A percentile compares a stretch with the other conserved stretches of the same genome.
These are phyloP conservation scores for Euphorbia celastroides DNA, from an alignment of 441 rosid genomes.

Conservation along the genomic window DNA sequence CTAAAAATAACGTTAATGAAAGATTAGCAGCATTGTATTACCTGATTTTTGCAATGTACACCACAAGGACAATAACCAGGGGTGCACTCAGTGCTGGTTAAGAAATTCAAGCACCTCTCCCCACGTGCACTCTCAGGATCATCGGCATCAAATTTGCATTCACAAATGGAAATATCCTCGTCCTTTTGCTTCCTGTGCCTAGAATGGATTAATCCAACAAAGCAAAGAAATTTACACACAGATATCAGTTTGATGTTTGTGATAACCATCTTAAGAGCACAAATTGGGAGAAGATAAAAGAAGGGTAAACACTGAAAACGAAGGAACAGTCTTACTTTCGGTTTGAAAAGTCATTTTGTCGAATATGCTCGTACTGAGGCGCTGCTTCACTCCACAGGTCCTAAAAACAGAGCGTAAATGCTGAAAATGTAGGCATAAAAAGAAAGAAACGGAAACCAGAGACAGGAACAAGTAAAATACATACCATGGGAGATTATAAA, in stretches of 20 bases:
- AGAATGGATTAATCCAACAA: conserved; percentile 8
- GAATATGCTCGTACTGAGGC: conserved; percentile 53
- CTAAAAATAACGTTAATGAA: background rate
- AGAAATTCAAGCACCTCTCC: conserved; percentile 76
- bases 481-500: conserved; percentile 9
- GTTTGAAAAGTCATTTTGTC: conserved; percentile 58
- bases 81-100: conserved; percentile 87
- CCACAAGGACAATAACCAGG: conserved; percentile 79
- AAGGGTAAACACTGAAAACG: background rate
- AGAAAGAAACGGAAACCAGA: background rate
- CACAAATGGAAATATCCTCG: conserved; percentile 82
- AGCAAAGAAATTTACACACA: background rate
- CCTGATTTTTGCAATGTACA: conserved; percentile 83
- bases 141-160: conserved; percentile 61
- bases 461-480: background rate
- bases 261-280: background rate
- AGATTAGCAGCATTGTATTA: background rate
- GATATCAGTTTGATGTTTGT: background rate
- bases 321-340: conserved; percentile 43
- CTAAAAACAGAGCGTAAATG: conserved; percentile 23
- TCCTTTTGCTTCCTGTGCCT: conserved; percentile 89
- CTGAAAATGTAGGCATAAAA: background rate
- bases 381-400: conserved; percentile 44
- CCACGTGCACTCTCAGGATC: conserved; percentile 80
- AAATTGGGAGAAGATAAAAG: background rate